phyloP scores from a whole-genome alignment of 176 grass and related monocot species.

The Phoenix roebelenii region DNA sequence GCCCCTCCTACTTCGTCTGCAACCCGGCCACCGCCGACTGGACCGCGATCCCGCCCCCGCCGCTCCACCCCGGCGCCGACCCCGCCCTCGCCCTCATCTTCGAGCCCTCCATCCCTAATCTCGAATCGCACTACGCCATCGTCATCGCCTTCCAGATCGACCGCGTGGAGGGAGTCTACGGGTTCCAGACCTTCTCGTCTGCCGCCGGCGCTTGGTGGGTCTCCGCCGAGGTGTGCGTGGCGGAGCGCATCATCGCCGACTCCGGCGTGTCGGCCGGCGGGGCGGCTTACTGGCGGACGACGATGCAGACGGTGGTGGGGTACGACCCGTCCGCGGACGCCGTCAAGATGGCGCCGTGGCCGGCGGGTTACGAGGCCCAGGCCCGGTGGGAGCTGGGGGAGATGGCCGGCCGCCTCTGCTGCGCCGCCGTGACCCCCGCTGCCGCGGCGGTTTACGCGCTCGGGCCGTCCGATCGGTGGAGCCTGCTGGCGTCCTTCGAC shows the following conservation, averaged over 20 bases:
- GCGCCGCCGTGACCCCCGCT: not conserved
- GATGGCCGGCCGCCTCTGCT: constrained; percentile 12
- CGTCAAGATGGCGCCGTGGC: not conserved
- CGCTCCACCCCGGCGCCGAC: constrained; percentile 10
- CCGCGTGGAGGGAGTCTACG: not conserved
- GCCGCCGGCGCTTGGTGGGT: constrained; percentile 26
- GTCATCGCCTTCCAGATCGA: constrained; percentile 23
- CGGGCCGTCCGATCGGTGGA: not conserved
- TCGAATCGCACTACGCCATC: constrained; percentile 42
- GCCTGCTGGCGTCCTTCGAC: not conserved
- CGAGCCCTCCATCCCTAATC: constrained; percentile 26
- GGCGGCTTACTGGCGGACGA: constrained; percentile 43
- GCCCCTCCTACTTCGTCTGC: constrained; percentile 25
- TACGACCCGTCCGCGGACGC: constrained; percentile 4
- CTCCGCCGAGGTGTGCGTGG: constrained; percentile 8
- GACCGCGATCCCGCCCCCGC: constrained; percentile 30
- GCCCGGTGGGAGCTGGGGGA: constrained; percentile 34
- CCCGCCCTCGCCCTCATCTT: constrained; percentile 45
- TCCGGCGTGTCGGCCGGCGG: constrained; percentile 25
- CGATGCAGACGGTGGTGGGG: constrained; percentile 33
- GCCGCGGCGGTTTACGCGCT: not conserved
- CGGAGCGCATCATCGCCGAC: constrained; percentile 23
- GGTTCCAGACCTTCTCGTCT: constrained; percentile 37
- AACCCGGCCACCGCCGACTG: constrained; percentile 39
- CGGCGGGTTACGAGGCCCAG: constrained; percentile 1